These are phyloP conservation scores for Mariannaea elegans DNA, from an alignment of 2,329 filamentous ascomycete genomes.

Conservation along the genomic window DNA sequence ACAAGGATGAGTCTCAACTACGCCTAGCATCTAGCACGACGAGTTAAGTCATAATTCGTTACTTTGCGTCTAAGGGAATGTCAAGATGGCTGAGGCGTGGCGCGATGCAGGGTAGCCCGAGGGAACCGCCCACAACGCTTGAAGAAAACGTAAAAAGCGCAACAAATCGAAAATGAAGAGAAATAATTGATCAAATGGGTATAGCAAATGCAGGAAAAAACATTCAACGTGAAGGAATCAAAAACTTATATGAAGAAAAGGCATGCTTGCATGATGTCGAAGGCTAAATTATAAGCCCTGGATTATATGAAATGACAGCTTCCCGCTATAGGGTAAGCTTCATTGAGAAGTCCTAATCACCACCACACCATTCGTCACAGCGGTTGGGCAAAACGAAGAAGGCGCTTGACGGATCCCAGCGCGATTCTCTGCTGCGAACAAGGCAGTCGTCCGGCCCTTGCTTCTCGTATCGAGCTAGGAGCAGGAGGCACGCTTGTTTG, in stretches of 20 bases:
- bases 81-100: conserved; percentile 19
- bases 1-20: conserved; percentile 12
- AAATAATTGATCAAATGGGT: too few relatives aligned
- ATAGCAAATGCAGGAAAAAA: too few relatives aligned
- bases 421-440: conserved; percentile 22
- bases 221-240: too few relatives aligned
- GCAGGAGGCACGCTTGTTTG: background rate
- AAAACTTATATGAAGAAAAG: too few relatives aligned
- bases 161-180: too few relatives aligned
- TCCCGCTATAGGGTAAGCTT: too few relatives aligned
- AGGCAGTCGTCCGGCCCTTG: background rate
- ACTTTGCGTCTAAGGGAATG: conserved; percentile 7
- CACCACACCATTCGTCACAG: conserved; percentile 16
- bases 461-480: conserved; percentile 3
- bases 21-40: conserved; percentile 11
- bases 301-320: too few relatives aligned
- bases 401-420: conserved; percentile 17
- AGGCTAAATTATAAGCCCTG: too few relatives aligned
- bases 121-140: too few relatives aligned
- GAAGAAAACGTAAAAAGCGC: too few relatives aligned
- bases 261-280: too few relatives aligned
- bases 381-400: conserved; percentile 15
- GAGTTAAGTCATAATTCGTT: conserved; percentile 16
- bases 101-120: too few relatives aligned
- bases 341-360: conserved; percentile 1